Conservation (phyloP, 768 basidiomycete species). For the Pleurotus salmoneostramineus region DNA sequence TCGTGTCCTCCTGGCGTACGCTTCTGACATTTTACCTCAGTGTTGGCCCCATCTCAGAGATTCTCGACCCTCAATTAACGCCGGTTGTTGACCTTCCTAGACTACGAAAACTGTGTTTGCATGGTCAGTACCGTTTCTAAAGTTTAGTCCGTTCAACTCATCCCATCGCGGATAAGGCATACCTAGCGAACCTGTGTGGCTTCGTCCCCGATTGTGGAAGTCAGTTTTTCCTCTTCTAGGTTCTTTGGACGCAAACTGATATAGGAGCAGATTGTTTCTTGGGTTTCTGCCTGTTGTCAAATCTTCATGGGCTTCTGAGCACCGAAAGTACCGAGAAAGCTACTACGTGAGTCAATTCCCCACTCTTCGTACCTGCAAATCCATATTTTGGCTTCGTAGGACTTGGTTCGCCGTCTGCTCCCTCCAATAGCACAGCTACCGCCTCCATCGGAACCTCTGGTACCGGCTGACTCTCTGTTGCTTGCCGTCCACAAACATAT, state of each 20-base stretch:
- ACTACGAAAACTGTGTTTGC: slow-evolving; percentile 54
- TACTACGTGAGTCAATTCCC: slow-evolving; percentile 57
- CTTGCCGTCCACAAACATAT: slow-evolving; percentile 52
- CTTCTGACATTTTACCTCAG: slow-evolving; percentile 26
- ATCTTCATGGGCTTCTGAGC: slow-evolving; percentile 53
- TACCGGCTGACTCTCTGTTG: slow-evolving; percentile 43
- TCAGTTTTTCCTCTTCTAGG: slow-evolving; percentile 26
- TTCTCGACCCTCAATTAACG: slow-evolving; percentile 47
- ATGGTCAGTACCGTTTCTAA: slow-evolving; percentile 39
- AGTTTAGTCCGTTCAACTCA: slow-evolving; percentile 2
- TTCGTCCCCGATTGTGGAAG: slow-evolving; percentile 79
- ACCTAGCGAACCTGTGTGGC: slow-evolving; percentile 70
- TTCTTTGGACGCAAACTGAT: slow-evolving; percentile 8
- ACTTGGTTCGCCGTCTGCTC: slow-evolving; percentile 63
- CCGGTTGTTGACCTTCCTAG: slow-evolving; percentile 51
- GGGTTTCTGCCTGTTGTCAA: slow-evolving; percentile 58
- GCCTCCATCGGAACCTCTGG: slow-evolving; percentile 33
- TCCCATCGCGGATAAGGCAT: slow-evolving; percentile 42
- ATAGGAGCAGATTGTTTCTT: slow-evolving; percentile 48
- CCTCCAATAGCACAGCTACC: slow-evolving; percentile 45
- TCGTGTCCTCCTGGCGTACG: not conserved
- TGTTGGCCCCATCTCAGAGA: slow-evolving; percentile 52
- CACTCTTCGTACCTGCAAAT: not conserved
- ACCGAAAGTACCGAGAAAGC: slow-evolving; percentile 55
- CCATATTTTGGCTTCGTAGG: slow-evolving; percentile 34